Evolutionary conservation across 2,329 filamentous ascomycete genomes (phyloP), one percentile per base, ranked within the genome.

Genomic region (Penicillium sp.): DNA sequence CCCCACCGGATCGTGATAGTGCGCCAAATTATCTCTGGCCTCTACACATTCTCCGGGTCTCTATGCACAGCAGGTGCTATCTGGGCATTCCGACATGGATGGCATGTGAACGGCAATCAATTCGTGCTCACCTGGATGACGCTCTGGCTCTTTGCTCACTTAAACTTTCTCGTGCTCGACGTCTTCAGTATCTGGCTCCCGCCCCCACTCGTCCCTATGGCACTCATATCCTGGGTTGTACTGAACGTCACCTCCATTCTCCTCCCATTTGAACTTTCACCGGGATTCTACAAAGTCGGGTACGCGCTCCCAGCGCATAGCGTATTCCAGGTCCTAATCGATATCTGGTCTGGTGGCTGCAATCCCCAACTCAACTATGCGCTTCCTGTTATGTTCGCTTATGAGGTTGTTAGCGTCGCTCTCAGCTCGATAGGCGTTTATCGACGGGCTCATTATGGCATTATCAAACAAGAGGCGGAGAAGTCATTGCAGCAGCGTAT

Each of bases 151-250:
- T 76, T 76, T 19, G 74, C 73, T 26, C 76, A 79, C 62, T 59
- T 77, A 51, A 78, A 81, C 57, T 79, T 80, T 52, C 67, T 78
- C 16, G 69, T 74, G 14, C 68, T 81, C 2, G 79, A 82, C 55
- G 68, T 73, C n/a, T 72, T 78, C 45, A 76, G 78, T 0, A 68
- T 75, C 37, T 76, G 76, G 68, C 55, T 79, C 2, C 72, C 77
- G 0, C 61, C 71, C 10, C 67, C 70, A 0, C 76, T 71, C 55
- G 68, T 81, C 47, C 81, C 80, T 0, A 78, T 81, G 69, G 72
- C 74, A 8, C 63, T 80, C 5, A 68, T 81, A 5, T 63, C 72
- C 0, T 82, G 79, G 79, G 61, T 81, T 6, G 68, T 80, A 14
- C 16, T 73, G 27, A 82, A 81, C 56, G 65, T 81, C 7, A 67